Base-by-base conservation (phyloP, 768 basidiomycete genomes). In the Collybia mongolica region DNA sequence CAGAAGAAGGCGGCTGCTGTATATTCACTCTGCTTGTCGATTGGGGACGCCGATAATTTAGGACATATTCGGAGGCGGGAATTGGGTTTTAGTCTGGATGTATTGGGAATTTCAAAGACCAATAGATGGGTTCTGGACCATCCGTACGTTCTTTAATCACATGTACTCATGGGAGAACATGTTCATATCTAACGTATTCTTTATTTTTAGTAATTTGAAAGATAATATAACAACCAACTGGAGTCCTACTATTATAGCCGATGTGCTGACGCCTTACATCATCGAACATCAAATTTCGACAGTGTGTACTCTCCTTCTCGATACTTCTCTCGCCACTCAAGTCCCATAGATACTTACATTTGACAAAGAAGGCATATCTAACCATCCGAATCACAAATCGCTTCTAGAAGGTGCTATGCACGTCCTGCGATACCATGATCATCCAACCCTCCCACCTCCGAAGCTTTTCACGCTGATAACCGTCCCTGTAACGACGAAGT, bases 351-450 rank as follows among this genome's bases (percentile, higher is more conserved):
- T 96, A 41, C 72, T 97, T 42, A 95, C 93, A 0, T 97, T 96
- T 61, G 94, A 97, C 65, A 51, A 69, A 0, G 56, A 59, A 2
- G 94, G 93, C 2, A 71, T 96, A 12, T 91, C 93, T n/a, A 73
- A 72, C 3, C 94, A 96, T 61, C 90, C 90, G 2, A 97, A 97
- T 63, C 94, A 97, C 66, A 75, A 72, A 54, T 84, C 92, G 1
- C 73, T 94, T 15, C 80, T 78, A 6, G 63, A 68, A 18, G 88
- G 85, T 35, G 79, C 76, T 32, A 63, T 73, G 36, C 65, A 72
- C 46, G 73, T 88, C 18, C 59, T 75, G 44, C 29, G 53, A 59
- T 59, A 51, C 44, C 60, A 56, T 47, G 49, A 46, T 54, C 58
- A 35, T 36, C 42, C 57, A 11, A 37, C 60, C 17, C 48, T 52